Evolutionary conservation across 208 protist species (phyloP).

Genomic region (Leptomonas pyrrhocoris): DNA sequence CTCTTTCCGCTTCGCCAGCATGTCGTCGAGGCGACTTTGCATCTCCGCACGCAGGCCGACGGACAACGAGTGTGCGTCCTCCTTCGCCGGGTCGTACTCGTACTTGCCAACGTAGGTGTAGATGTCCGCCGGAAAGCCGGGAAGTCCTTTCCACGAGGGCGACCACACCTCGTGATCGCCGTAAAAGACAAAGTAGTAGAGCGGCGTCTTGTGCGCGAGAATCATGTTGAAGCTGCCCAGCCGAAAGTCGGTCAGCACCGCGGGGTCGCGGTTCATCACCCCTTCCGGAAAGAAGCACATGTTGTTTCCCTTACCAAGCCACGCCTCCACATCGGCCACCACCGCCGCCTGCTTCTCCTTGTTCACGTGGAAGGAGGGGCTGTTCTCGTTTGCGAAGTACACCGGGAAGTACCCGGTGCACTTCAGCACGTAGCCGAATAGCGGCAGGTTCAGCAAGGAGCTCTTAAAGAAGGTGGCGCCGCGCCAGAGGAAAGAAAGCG

Average conservation of each 20-base stretch:
- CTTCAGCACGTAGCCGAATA: constrained; percentile 68
- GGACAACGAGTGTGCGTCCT: constrained; percentile 46
- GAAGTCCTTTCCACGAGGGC: constrained; percentile 40
- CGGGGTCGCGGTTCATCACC: constrained; percentile 61
- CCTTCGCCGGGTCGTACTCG: constrained; percentile 46
- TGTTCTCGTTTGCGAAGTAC: constrained; percentile 66
- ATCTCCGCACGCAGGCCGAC: constrained; percentile 52
- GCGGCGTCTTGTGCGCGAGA: constrained; percentile 48
- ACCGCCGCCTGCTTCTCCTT: constrained; percentile 76
- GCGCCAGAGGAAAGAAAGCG: constrained; percentile 38
- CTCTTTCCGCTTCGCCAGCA: constrained; percentile 45
- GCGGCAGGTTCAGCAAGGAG: constrained; percentile 55
- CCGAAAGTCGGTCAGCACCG: constrained; percentile 66
- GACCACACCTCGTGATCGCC: constrained; percentile 74
- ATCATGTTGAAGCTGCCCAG: constrained; percentile 68
- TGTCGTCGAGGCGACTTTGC: constrained; percentile 64
- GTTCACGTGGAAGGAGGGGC: constrained; percentile 56
- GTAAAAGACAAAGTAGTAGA: constrained; percentile 56
- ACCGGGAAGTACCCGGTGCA: constrained; percentile 75
- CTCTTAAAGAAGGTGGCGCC: constrained; percentile 70
- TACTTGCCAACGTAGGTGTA: constrained; percentile 60
- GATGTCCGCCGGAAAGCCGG: constrained; percentile 69
- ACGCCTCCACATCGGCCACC: constrained; percentile 44
- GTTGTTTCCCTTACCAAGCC: constrained; percentile 45
- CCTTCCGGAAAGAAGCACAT: constrained; percentile 83